A percentile compares a stretch with the other conserved stretches of the same genome.
phyloP scores from a whole-genome alignment of 306 rosid species.

The Vigna mungo region DNA sequence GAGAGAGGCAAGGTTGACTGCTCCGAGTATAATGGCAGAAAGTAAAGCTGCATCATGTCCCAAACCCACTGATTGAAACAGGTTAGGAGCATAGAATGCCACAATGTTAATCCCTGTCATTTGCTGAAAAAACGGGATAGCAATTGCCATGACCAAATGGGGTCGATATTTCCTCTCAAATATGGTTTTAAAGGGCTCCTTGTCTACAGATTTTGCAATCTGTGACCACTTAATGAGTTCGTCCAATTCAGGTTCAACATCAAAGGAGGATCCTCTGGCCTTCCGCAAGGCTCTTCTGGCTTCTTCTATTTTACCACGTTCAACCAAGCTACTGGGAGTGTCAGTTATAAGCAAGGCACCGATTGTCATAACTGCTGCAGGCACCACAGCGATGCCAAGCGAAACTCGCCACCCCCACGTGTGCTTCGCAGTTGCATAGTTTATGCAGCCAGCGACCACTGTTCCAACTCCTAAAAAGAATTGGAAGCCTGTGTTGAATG shows the following conservation, averaged over 20 bases:
- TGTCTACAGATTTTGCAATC: constrained; percentile 41
- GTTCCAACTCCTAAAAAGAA: constrained; percentile 72
- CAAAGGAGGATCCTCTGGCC: constrained; percentile 56
- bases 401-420: constrained; percentile 79
- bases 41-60: constrained; percentile 67
- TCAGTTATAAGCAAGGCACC: constrained; percentile 64
- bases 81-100: constrained; percentile 73
- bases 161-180: constrained; percentile 66
- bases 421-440: constrained; percentile 61
- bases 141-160: constrained; percentile 64
- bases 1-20: constrained; percentile 58
- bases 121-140: constrained; percentile 67
- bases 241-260: constrained; percentile 59
- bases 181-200: constrained; percentile 63
- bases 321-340: constrained; percentile 70
- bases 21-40: constrained; percentile 63
- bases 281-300: constrained; percentile 59
- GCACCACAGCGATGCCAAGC: constrained; percentile 70
- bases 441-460: constrained; percentile 63
- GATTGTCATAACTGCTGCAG: constrained; percentile 55
- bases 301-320: constrained; percentile 60
- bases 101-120: constrained; percentile 68
- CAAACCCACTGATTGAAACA: constrained; percentile 73
- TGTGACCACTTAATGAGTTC: constrained; percentile 52
- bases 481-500: constrained; percentile 68